phyloP scores from a whole-genome alignment of 192 early-diverging fungal species.

The Diversispora epigaea region DNA sequence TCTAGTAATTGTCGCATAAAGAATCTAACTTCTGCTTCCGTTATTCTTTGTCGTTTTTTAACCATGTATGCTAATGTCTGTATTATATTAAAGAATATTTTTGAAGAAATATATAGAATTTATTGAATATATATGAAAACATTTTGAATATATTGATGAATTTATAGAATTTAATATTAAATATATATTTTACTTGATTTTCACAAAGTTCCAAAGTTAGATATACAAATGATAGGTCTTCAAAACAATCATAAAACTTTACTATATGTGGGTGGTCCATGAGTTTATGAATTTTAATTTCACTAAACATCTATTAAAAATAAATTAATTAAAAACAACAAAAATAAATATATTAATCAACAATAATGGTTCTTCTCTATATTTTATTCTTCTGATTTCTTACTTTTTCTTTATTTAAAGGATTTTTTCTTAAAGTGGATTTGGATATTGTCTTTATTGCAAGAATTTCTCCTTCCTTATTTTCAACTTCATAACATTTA shows the following conservation, averaged over 20 bases:
- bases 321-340: background rate
- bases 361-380: background rate
- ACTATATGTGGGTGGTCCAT: conserved; percentile 82
- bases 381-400: background rate
- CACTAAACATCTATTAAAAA: conserved; percentile 58
- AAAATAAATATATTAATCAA: background rate
- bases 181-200: conserved; percentile 56
- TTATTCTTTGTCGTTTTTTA: conserved; percentile 70
- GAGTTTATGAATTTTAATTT: conserved; percentile 76
- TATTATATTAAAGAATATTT: background rate
- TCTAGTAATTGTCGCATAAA: conserved; percentile 81
- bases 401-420: conserved; percentile 49
- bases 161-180: too few species aligned
- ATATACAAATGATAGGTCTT: conserved; percentile 85
- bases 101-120: background rate
- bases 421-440: conserved; percentile 40
- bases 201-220: conserved; percentile 91
- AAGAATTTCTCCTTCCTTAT: conserved; percentile 46
- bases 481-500: conserved; percentile 73
- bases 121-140: background rate
- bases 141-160: background rate
- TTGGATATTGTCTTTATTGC: conserved; percentile 66
- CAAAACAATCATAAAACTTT: conserved; percentile 77
- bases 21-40: conserved; percentile 87
- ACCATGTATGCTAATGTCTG: conserved; percentile 87